Conservation (phyloP, 495 filamentous ascomycete genomes). For the Penicillium coffeae region DNA sequence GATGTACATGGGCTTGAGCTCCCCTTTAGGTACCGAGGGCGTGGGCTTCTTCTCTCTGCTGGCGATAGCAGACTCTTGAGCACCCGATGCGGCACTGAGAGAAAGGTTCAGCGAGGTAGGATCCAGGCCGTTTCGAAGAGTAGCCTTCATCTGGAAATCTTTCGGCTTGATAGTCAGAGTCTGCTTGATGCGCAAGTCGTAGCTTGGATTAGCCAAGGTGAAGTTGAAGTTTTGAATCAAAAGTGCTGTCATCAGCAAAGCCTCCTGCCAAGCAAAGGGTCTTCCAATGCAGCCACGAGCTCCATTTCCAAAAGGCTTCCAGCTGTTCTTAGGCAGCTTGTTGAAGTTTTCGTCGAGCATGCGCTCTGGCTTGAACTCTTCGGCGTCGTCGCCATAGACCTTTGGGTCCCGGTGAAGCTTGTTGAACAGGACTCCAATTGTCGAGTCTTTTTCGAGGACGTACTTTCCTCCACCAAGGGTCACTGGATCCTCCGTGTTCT, state of each 20-base stretch:
- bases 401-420: slow-evolving; percentile 64
- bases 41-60: slow-evolving; percentile 22
- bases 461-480: slow-evolving; percentile 59
- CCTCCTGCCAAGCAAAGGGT: slow-evolving; percentile 66
- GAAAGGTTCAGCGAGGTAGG: slow-evolving; percentile 53
- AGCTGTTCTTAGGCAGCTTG: slow-evolving; percentile 52
- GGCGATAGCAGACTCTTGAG: slow-evolving; percentile 10
- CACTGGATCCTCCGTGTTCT: slow-evolving; percentile 51
- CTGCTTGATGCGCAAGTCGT: slow-evolving; percentile 59
- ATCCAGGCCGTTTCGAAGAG: slow-evolving; percentile 54
- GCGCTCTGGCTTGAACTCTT: slow-evolving; percentile 61
- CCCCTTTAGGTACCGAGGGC: slow-evolving; percentile 9
- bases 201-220: slow-evolving; percentile 51
- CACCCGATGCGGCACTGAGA: slow-evolving; percentile 29
- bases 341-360: slow-evolving; percentile 63
- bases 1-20: slow-evolving; percentile 54
- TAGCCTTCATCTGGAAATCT: slow-evolving; percentile 65
- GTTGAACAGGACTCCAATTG: slow-evolving; percentile 52
- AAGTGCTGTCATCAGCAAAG: slow-evolving; percentile 49
- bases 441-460: slow-evolving; percentile 50
- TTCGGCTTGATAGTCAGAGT: slow-evolving; percentile 76
- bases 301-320: slow-evolving; percentile 63
- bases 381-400: slow-evolving; percentile 58
- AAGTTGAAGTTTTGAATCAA: slow-evolving; percentile 62
- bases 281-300: slow-evolving; percentile 64